These are phyloP conservation scores for Brassica incana DNA, from an alignment of 345 rosid genomes.

Conservation along the genomic window DNA sequence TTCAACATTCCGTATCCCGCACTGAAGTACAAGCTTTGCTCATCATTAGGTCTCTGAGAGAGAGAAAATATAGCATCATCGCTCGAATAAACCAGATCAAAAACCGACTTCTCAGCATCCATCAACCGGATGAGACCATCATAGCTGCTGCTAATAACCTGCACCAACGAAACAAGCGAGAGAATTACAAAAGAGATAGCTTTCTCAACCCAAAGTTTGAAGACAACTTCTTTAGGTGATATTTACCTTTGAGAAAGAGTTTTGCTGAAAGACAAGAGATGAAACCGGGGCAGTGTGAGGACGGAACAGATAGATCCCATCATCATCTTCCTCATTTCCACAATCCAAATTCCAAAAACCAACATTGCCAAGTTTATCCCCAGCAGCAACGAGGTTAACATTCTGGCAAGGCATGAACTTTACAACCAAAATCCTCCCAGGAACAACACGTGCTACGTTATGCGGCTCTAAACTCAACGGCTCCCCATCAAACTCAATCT, in stretches of 20 bases:
- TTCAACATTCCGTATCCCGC: constrained; percentile 60
- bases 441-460: constrained; percentile 67
- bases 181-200: too few relatives aligned
- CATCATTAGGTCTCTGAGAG: constrained; percentile 56
- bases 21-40: constrained; percentile 55
- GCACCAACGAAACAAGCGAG: too few relatives aligned
- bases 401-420: constrained; percentile 60
- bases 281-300: constrained; percentile 63
- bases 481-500: constrained; percentile 41
- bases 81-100: constrained; percentile 55
- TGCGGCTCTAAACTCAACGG: constrained; percentile 53
- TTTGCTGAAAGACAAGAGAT: constrained; percentile 59
- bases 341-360: constrained; percentile 86
- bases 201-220: neutral
- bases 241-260: constrained; percentile 64
- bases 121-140: constrained; percentile 69
- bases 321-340: constrained; percentile 40
- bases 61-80: constrained; percentile 60
- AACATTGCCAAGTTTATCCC: constrained; percentile 67
- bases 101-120: constrained; percentile 78
- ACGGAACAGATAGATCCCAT: constrained; percentile 59
- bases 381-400: constrained; percentile 66
- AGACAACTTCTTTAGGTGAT: too few relatives aligned
- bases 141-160: constrained; percentile 71
- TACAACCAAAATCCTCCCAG: constrained; percentile 56